Evolutionary conservation across 495 filamentous ascomycete genomes (phyloP).

Genomic region (Penicillium argentinense): DNA sequence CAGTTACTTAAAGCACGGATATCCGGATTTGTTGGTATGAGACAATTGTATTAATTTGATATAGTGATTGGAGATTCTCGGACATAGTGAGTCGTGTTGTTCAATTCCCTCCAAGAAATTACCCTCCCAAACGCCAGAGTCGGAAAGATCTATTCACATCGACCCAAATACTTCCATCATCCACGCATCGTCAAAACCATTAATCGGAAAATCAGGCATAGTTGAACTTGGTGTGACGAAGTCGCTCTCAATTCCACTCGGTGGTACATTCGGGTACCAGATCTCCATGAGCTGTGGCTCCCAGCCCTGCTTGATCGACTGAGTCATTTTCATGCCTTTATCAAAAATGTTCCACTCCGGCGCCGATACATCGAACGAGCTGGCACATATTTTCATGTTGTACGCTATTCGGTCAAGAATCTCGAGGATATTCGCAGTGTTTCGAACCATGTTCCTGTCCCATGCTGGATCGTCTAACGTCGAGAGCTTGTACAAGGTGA

Average conservation of each 20-base stretch:
- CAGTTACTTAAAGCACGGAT: no score
- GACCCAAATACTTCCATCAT: constrained; percentile 28
- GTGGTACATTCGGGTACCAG: constrained; percentile 17
- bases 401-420: constrained; percentile 19
- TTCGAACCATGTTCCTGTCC: constrained; percentile 33
- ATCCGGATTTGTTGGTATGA: no score
- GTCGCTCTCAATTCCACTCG: constrained; percentile 1
- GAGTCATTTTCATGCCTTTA: constrained; percentile 22
- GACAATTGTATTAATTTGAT: no score
- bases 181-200: constrained; percentile 25
- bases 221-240: constrained; percentile 7
- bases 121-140: background rate
- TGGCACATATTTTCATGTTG: constrained; percentile 14
- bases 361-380: background rate
- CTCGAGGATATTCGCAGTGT: constrained; percentile 28
- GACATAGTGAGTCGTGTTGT: no score
- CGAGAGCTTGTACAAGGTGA: constrained; percentile 42
- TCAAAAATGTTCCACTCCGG: constrained; percentile 20
- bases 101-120: no score
- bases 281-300: constrained; percentile 28
- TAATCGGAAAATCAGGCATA: constrained; percentile 8
- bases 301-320: constrained; percentile 22
- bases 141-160: constrained; percentile 3
- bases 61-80: no score
- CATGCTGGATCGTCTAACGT: constrained; percentile 38